Conservation (phyloP, 768 basidiomycete genomes). For the Astraeus odoratus region DNA sequence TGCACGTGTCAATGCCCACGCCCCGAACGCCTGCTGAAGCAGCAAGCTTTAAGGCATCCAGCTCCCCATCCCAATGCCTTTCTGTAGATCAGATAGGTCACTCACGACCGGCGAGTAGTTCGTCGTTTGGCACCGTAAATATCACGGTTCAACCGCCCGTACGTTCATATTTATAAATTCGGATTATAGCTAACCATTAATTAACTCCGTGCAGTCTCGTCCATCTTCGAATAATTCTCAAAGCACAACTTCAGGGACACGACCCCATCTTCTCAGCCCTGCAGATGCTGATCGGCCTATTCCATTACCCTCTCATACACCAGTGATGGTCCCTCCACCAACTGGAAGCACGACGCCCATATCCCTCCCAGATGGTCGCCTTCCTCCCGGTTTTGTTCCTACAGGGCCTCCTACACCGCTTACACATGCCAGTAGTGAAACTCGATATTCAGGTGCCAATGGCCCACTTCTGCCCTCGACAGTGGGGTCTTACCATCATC, state of each 20-base stretch:
- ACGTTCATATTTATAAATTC: slow-evolving; percentile 2
- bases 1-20: slow-evolving; percentile 29
- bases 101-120: slow-evolving; percentile 25
- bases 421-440: slow-evolving; percentile 9
- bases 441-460: slow-evolving; percentile 20
- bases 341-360: slow-evolving; percentile 16
- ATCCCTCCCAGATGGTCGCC: slow-evolving; percentile 18
- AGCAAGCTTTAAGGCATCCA: slow-evolving; percentile 11
- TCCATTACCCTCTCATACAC: slow-evolving; percentile 21
- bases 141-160: slow-evolving; percentile 30
- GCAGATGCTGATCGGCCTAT: slow-evolving; percentile 33
- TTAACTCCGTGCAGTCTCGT: slow-evolving; percentile 24
- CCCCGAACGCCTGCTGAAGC: slow-evolving; percentile 21
- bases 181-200: background rate
- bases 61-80: slow-evolving; percentile 14
- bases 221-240: slow-evolving; percentile 32
- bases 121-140: slow-evolving; percentile 25
- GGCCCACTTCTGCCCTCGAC: slow-evolving; percentile 27
- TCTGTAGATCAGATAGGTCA: slow-evolving; percentile 15
- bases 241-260: slow-evolving; percentile 16
- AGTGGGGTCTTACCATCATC: slow-evolving; percentile 17
- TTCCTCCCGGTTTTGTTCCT: slow-evolving; percentile 35
- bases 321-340: slow-evolving; percentile 3
- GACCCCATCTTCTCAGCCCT: slow-evolving; percentile 30
- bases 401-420: slow-evolving; percentile 15